A percentile compares a stretch with the other conserved stretches of the same genome.
Conservation (phyloP, 768 basidiomycete species). For the Rhizopogon vinicolor region DNA sequence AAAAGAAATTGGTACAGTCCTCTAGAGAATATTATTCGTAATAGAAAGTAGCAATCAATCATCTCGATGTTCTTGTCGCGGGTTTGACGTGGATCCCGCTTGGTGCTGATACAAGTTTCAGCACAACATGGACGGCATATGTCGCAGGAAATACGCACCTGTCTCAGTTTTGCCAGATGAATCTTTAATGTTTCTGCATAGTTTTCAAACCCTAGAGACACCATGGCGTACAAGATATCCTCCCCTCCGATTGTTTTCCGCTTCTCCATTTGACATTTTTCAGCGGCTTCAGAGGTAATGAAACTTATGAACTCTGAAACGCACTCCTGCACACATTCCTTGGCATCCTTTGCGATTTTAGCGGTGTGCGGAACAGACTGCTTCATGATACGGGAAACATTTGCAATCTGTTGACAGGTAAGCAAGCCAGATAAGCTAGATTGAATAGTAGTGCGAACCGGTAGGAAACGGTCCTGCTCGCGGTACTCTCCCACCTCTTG, state of each 20-base stretch:
- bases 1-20: background rate
- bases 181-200: conserved; percentile 92
- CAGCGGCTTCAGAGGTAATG: conserved; percentile 95
- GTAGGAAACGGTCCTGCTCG: conserved; percentile 94
- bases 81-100: conserved; percentile 21
- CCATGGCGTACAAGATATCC: conserved; percentile 96
- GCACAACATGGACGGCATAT: background rate
- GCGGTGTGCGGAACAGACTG: conserved; percentile 81
- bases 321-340: conserved; percentile 98
- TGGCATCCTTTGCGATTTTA: conserved; percentile 97
- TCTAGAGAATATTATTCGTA: background rate
- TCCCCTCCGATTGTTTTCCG: conserved; percentile 98
- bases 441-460: conserved; percentile 45
- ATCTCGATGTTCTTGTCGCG: conserved; percentile 19
- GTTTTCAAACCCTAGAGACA: conserved; percentile 88
- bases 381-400: conserved; percentile 98
- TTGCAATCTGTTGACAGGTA: conserved; percentile 68
- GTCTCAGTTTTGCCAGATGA: conserved; percentile 84
- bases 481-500: conserved; percentile 92
- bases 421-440: background rate
- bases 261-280: conserved; percentile 92
- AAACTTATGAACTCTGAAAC: conserved; percentile 98
- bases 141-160: conserved; percentile 41
- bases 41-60: conserved; percentile 5
- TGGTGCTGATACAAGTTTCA: conserved; percentile 15